phyloP scores from a whole-genome alignment of 371 early-diverging fungal genomes.

The Mortierella sp. region DNA sequence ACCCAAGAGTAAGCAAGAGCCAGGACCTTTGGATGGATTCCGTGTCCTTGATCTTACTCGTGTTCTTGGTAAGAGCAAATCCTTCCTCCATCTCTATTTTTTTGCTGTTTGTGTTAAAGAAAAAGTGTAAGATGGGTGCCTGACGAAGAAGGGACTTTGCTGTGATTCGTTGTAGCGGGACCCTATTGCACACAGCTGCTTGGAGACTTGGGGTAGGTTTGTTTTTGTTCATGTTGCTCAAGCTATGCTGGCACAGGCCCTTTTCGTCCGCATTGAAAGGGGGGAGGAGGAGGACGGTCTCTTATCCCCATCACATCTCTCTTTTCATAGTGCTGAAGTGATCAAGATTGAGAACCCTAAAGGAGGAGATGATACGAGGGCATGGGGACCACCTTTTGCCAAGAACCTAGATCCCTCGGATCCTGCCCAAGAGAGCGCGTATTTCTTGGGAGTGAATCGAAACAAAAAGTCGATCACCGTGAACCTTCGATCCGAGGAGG shows the following conservation, averaged over 20 bases:
- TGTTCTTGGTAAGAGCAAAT: conserved; percentile 68
- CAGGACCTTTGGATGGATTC: conserved; percentile 77
- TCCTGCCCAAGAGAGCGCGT: conserved; percentile 75
- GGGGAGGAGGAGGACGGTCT: neutral
- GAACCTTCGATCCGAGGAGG: conserved; percentile 78
- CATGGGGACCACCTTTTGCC: conserved; percentile 86
- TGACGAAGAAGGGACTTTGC: no score
- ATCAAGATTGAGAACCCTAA: conserved; percentile 89
- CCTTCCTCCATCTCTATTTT: neutral
- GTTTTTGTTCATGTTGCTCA: neutral
- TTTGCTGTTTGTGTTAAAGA: neutral
- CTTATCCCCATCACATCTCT: neutral
- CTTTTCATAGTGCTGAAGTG: conserved; percentile 76
- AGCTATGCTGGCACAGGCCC: no score
- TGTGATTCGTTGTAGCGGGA: conserved; percentile 60
- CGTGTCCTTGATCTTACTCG: conserved; percentile 87
- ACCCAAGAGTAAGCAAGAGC: neutral
- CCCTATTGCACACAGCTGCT: conserved; percentile 88
- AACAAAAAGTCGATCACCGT: conserved; percentile 91
- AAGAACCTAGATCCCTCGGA: conserved; percentile 40
- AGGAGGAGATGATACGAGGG: conserved; percentile 86
- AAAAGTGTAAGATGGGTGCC: neutral
- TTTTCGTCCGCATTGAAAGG: no score
- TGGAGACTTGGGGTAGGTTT: conserved; percentile 83
- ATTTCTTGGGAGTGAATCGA: conserved; percentile 90